These are phyloP conservation scores for Dactylella cylindrospora DNA, from an alignment of 2,329 filamentous ascomycete species.

Conservation along the genomic window DNA sequence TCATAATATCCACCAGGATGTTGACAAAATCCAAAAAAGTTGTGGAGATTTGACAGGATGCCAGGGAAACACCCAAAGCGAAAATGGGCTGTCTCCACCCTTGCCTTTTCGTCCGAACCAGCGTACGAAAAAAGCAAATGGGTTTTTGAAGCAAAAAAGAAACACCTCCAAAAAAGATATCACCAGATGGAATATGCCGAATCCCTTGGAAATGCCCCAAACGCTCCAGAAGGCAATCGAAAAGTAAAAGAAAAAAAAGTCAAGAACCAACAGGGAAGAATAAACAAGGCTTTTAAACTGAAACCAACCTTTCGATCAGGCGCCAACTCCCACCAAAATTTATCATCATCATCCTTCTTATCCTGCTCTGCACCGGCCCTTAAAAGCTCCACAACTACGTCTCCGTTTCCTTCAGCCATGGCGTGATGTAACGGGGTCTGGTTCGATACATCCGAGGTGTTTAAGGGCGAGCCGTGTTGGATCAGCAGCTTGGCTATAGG, in stretches of 20 bases:
- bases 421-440: conserved; percentile 89
- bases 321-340: conserved; percentile 74
- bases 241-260: conserved; percentile 12
- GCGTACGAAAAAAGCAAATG: conserved; percentile 22
- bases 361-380: conserved; percentile 81
- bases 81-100: conserved; percentile 7
- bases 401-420: conserved; percentile 74
- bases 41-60: conserved; percentile 44
- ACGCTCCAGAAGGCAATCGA: conserved; percentile 15
- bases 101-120: conserved; percentile 34
- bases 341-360: conserved; percentile 72
- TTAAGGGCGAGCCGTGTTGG: conserved; percentile 72
- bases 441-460: conserved; percentile 78
- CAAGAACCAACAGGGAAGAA: neutral
- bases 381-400: conserved; percentile 77
- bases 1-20: conserved; percentile 35
- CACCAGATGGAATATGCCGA: too few species aligned
- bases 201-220: too few species aligned
- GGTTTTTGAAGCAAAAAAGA: neutral
- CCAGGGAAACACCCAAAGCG: too few species aligned
- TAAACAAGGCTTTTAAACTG: conserved; percentile 1
- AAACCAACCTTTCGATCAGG: conserved; percentile 77
- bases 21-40: conserved; percentile 16
- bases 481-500: conserved; percentile 81
- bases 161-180: conserved; percentile 9